Evolutionary conservation across 192 early-diverging fungal species (phyloP).

Genomic region (Funneliformis mosseae): DNA sequence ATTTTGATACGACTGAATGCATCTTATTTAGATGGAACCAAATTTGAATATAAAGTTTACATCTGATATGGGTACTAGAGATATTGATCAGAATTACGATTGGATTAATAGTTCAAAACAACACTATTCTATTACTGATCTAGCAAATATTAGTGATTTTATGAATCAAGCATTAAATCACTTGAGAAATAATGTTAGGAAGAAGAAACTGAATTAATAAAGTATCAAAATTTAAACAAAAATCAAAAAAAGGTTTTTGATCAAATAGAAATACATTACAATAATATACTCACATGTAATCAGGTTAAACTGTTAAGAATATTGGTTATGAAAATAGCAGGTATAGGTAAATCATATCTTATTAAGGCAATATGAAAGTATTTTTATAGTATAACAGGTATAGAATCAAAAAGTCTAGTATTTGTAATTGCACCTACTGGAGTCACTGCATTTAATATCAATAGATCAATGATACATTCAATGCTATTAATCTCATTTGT

Average conservation of each 20-base stretch:
- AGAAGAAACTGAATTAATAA: too few species aligned
- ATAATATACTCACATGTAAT: neutral
- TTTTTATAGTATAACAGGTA: neutral
- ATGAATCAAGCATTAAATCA: neutral
- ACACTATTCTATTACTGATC: neutral
- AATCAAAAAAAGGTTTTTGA: neutral
- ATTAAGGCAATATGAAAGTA: neutral
- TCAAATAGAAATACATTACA: neutral
- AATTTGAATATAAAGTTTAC: neutral
- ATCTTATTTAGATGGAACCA: neutral
- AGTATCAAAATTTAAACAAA: constrained; percentile 1
- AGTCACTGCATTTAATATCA: neutral
- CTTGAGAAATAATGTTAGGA: neutral
- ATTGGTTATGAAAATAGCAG: too few species aligned
- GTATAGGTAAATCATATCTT: neutral
- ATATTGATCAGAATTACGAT: neutral
- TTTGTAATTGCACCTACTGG: neutral
- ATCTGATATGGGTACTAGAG: neutral
- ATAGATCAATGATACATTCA: neutral
- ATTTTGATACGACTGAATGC: neutral
- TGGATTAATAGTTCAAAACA: neutral
- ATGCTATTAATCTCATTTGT: neutral
- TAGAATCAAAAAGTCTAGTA: neutral
- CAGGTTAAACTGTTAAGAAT: neutral
- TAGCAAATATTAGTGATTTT: neutral